Evolutionary conservation across 192 early-diverging fungal genomes (phyloP).

Genomic region (Backusella parvicylindrica): DNA sequence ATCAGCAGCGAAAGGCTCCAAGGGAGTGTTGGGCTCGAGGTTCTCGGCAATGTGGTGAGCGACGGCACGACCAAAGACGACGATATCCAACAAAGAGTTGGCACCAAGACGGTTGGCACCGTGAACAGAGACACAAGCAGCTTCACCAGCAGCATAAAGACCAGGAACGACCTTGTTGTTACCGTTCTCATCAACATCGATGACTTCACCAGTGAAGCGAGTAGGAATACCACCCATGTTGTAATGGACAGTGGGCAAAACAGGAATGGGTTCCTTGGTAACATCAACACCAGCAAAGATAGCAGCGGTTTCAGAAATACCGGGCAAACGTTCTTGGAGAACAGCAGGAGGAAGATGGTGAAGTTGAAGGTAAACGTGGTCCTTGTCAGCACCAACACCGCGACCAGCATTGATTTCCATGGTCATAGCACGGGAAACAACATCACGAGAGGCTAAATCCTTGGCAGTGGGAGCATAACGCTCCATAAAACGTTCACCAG

Average conservation of each 20-base stretch:
- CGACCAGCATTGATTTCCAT: conserved; percentile 97
- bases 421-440: conserved; percentile 97
- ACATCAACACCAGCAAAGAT: conserved; percentile 99
- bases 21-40: conserved; percentile 85
- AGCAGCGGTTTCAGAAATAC: conserved; percentile 99
- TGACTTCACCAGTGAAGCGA: conserved; percentile 93
- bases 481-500: conserved; percentile 99
- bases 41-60: conserved; percentile 92
- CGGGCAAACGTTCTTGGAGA: conserved; percentile 91
- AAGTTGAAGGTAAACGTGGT: conserved; percentile 96
- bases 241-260: conserved; percentile 98
- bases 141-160: conserved; percentile 97
- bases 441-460: conserved; percentile 96
- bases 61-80: conserved; percentile 96
- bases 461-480: conserved; percentile 98
- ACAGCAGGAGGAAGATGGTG: conserved; percentile 91
- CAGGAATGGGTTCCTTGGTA: conserved; percentile 99
- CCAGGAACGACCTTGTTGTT: conserved; percentile 92
- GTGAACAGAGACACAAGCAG: conserved; percentile 97
- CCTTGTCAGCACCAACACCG: conserved; percentile 93
- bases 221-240: conserved; percentile 99
- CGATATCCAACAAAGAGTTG: conserved; percentile 97
- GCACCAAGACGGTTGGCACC: conserved; percentile 98
- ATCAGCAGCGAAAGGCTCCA: conserved; percentile 74
- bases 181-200: conserved; percentile 75